Evolutionary conservation across 176 grass and related monocot species (phyloP), one percentile per base, ranked within the genome.

Genomic region (Microstegium vimineum): DNA sequence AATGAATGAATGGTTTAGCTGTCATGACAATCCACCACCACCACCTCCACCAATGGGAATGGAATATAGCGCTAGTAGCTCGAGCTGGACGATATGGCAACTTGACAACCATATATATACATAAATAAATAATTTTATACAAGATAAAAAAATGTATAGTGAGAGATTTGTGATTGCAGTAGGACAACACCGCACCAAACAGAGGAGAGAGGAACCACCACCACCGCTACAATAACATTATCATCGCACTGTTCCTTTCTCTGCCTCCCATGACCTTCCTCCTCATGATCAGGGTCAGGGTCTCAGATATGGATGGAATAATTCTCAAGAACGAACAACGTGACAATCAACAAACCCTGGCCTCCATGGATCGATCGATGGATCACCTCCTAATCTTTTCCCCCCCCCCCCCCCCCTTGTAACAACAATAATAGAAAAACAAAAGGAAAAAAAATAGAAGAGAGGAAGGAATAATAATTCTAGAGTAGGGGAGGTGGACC

Each of bases 141-240:
- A 82, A 25, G 56, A 4, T 51, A 51, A 6, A 51, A 51, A 51
- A 51, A n/a, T n/a, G n/a, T n/a, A 54, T 22, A 22, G 65, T 38
- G 65, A n/a, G 66, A 68, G 3, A n/a, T n/a, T n/a, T n/a, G n/a
- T n/a, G n/a, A n/a, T n/a, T n/a, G n/a, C n/a, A n/a, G n/a, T n/a
- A n/a, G n/a, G n/a, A n/a, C n/a, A n/a, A n/a, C 47, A 90, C n/a
- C n/a, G n/a, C 78, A 83, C 66, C 88, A 69, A 82, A 73, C 73
- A n/a, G n/a, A n/a, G n/a, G n/a, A n/a, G n/a, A n/a, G n/a, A n/a
- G 66, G 51, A 72, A 78, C 59, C 73, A 42, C 73, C 86, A 82
- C 88, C 59, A 83, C 79, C 64, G 2, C 78, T 6, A 74, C 64
- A 36, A 66, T 42, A 78, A 67, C 78, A 43, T 86, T 81, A 82